Evolutionary conservation across 371 early-diverging fungal genomes (phyloP).

Genomic region (Haplosporangium sp.): DNA sequence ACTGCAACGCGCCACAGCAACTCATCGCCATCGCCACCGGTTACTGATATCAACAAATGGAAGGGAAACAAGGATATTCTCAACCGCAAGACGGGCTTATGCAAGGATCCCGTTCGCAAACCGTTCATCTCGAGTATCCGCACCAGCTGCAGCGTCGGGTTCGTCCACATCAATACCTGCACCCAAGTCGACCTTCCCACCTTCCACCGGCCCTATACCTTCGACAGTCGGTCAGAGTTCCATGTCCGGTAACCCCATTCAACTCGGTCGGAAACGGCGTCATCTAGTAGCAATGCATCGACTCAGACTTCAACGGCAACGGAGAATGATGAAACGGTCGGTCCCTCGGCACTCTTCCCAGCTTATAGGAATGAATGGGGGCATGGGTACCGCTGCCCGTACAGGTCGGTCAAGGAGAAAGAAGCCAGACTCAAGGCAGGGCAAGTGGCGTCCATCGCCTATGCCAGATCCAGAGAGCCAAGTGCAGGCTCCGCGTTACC

Average conservation of each 20-base stretch:
- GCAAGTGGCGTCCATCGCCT: not conserved
- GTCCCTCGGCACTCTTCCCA: slow-evolving; percentile 25
- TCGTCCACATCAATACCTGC: not conserved
- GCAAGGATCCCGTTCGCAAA: too few species aligned
- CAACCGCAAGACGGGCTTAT: too few species aligned
- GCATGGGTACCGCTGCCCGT: not conserved
- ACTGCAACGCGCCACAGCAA: too few species aligned
- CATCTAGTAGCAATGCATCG: slow-evolving; percentile 17
- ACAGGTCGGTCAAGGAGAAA: not conserved
- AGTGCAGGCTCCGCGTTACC: slow-evolving; percentile 8
- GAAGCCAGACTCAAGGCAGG: not conserved
- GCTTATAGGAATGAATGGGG: slow-evolving; percentile 11
- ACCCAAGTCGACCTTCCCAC: not conserved
- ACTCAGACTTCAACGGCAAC: slow-evolving; percentile 10
- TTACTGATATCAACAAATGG: too few species aligned
- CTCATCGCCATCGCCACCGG: too few species aligned
- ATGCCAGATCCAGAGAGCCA: not conserved
- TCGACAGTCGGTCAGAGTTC: slow-evolving; percentile 2
- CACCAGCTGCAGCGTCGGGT: too few species aligned
- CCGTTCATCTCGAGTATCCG: too few species aligned
- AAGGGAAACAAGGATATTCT: too few species aligned
- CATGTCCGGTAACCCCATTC: not conserved
- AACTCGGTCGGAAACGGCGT: slow-evolving; percentile 13
- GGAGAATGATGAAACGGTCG: slow-evolving; percentile 6
- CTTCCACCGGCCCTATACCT: not conserved